phyloP scores from a whole-genome alignment of 2,329 filamentous ascomycete genomes.

The Xylaria polymorpha region DNA sequence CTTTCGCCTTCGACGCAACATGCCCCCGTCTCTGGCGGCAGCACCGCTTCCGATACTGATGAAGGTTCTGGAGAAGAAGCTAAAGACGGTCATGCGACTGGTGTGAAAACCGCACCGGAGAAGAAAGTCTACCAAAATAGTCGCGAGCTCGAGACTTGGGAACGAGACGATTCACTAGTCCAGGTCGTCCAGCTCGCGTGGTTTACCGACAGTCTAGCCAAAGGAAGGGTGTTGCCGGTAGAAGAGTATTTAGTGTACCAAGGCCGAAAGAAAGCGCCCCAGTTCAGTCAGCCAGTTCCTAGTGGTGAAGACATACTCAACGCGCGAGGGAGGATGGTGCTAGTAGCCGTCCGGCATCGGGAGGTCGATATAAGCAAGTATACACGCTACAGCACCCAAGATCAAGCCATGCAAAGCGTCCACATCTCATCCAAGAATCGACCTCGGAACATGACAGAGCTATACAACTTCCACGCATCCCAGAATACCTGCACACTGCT shows the following conservation, averaged over 20 bases:
- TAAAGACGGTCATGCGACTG: not conserved
- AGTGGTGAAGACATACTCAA: slow-evolving; percentile 47
- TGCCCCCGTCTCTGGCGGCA: slow-evolving; percentile 41
- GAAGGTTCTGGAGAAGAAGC: slow-evolving; percentile 23
- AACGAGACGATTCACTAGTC: slow-evolving; percentile 49
- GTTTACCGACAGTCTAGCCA: slow-evolving; percentile 65
- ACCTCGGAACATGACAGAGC: slow-evolving; percentile 81
- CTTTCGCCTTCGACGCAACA: slow-evolving; percentile 49
- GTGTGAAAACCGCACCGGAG: not conserved
- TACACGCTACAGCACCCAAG: slow-evolving; percentile 38
- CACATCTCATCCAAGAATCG: slow-evolving; percentile 70
- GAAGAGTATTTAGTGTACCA: slow-evolving; percentile 66
- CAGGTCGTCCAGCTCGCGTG: slow-evolving; percentile 70
- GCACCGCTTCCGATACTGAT: slow-evolving; percentile 48
- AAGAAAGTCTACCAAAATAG: not conserved
- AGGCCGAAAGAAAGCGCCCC: slow-evolving; percentile 53
- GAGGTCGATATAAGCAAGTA: not conserved
- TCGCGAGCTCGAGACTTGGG: not conserved
- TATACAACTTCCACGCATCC: slow-evolving; percentile 69
- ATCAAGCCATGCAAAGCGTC: slow-evolving; percentile 51
- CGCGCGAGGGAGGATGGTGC: slow-evolving; percentile 47
- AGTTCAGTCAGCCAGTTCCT: slow-evolving; percentile 31
- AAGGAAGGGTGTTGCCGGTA: slow-evolving; percentile 59
- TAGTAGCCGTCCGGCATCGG: slow-evolving; percentile 34
- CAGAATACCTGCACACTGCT: slow-evolving; percentile 71